Evolutionary conservation across 257 asterid species (phyloP).

Genomic region (Solanum peruvianum): DNA sequence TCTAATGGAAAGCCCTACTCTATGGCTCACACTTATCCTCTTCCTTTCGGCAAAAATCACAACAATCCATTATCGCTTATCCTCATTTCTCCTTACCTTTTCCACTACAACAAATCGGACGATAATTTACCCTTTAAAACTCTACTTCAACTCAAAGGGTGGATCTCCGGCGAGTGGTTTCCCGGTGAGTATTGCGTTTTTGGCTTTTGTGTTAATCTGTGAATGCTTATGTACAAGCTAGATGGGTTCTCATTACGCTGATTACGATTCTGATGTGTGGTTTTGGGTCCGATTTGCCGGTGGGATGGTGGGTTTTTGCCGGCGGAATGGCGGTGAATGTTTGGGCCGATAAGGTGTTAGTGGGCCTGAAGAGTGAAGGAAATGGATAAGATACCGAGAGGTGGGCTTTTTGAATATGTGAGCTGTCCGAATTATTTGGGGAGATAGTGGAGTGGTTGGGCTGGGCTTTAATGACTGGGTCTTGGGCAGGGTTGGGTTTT

Average conservation of each 20-base stretch:
- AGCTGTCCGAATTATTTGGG: conserved; percentile 70
- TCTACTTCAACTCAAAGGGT: conserved; percentile 7
- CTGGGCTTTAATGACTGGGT: conserved; percentile 66
- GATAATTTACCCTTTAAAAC: conserved; percentile 36
- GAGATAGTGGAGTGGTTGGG: conserved; percentile 81
- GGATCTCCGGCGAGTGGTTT: conserved; percentile 8
- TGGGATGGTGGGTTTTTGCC: conserved; percentile 24
- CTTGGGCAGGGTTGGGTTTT: conserved; percentile 65
- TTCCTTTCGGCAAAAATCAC: conserved; percentile 37
- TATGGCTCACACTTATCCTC: conserved; percentile 54
- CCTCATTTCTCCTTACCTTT: conserved; percentile 42
- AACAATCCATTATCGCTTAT: conserved; percentile 20
- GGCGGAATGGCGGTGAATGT: conserved; percentile 45
- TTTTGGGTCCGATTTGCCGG: conserved; percentile 34
- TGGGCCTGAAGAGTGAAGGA: conserved; percentile 43
- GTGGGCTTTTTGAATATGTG: conserved; percentile 56
- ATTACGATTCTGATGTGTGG: conserved; percentile 13
- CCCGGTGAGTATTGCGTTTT: conserved; percentile 29
- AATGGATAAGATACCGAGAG: conserved; percentile 53
- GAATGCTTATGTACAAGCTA: conserved; percentile 38
- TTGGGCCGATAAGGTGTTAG: conserved; percentile 38
- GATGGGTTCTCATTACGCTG: conserved; percentile 59
- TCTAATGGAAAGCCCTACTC: conserved; percentile 61
- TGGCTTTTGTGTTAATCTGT: conserved; percentile 36
- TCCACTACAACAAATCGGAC: conserved; percentile 67